Evolutionary conservation across 208 protist genomes (phyloP), one percentile per base, ranked within the genome.

Genomic region (Acanthamoeba triangularis): DNA sequence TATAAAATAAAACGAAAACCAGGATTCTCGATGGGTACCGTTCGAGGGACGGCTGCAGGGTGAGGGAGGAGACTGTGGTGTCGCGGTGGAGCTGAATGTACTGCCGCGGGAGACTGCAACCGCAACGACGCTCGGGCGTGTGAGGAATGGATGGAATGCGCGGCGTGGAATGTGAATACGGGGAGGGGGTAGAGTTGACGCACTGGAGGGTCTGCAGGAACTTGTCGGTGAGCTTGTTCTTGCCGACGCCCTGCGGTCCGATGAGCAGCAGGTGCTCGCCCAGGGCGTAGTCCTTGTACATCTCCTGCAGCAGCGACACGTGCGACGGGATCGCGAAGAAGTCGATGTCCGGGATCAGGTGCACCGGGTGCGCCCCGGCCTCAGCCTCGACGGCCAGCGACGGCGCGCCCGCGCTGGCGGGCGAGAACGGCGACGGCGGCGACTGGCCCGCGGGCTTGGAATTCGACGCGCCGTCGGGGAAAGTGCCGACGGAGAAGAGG

Each of bases 11-110:
- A 1, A 23, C 54, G 20, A 23, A 61, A 23, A 23, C 54, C 37
- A 41, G 37, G 37, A 1, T 41, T 41, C 3, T 41, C 3, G 3
- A 41, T n/a, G 56, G 25, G 56, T 35, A 47, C 72, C 72, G 0
- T 44, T 80, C 72, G 35, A 80, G 97, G 0, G 98, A 98, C 0
- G 99, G 99, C 95, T 98, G 98, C 54, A 99, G 97, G n/a, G 98
- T 99, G n/a, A 99, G 96, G 37, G 97, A 98, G 28, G 98, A 97
- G 6, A 99, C 98, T 16, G 88, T 93, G 25, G 98, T 99, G 96
- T 99, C 98, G 54, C 98, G 98, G 97, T 99, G 99, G 3, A 99
- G 98, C 95, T 99, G 99, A 54, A 99, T 98, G 95, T 99, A 99
- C 97, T 99, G 98, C 8, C 99, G 97, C 18, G 98, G 98, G 28